Evolutionary conservation across 1,284 basidiomycete genomes (phyloP).

Genomic region (Rhodotorula sp.): DNA sequence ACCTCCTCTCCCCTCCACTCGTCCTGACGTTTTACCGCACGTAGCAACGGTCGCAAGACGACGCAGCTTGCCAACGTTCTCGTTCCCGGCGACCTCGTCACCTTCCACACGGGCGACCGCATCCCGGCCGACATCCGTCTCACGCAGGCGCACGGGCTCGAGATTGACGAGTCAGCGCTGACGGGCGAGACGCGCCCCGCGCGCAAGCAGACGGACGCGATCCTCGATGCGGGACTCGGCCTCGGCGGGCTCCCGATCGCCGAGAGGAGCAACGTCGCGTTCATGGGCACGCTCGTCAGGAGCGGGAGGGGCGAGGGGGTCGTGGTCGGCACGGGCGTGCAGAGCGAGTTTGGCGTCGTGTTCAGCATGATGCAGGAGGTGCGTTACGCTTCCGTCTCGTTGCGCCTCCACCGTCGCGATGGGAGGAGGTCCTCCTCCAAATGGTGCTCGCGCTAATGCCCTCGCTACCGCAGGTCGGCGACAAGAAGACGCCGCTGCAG

Average conservation of each 20-base stretch:
- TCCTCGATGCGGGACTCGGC: slow-evolving; percentile 52
- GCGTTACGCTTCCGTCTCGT: slow-evolving; percentile 47
- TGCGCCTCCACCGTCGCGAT: background rate
- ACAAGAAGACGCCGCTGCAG: slow-evolving; percentile 90
- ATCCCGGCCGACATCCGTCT: slow-evolving; percentile 91
- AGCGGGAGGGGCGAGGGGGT: slow-evolving; percentile 84
- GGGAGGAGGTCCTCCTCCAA: no score
- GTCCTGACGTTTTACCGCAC: background rate
- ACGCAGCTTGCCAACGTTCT: slow-evolving; percentile 89
- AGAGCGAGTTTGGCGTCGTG: slow-evolving; percentile 93
- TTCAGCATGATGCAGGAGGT: slow-evolving; percentile 99
- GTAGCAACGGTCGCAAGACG: slow-evolving; percentile 69
- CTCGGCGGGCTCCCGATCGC: slow-evolving; percentile 68
- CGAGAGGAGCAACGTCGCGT: slow-evolving; percentile 85
- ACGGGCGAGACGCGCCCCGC: slow-evolving; percentile 90
- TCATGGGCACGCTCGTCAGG: slow-evolving; percentile 96
- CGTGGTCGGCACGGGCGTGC: slow-evolving; percentile 83
- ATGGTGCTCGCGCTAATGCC: background rate
- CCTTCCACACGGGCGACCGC: slow-evolving; percentile 83
- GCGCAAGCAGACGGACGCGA: slow-evolving; percentile 66
- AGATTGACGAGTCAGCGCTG: slow-evolving; percentile 92
- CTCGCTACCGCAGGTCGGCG: slow-evolving; percentile 66
- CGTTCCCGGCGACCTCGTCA: slow-evolving; percentile 90
- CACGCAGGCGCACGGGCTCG: slow-evolving; percentile 73
- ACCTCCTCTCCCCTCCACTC: rapidly evolving